Evolutionary conservation across 1,284 basidiomycete species (phyloP), one percentile per base, ranked within the genome.

Genomic region (Ganoderma leucocontextum): DNA sequence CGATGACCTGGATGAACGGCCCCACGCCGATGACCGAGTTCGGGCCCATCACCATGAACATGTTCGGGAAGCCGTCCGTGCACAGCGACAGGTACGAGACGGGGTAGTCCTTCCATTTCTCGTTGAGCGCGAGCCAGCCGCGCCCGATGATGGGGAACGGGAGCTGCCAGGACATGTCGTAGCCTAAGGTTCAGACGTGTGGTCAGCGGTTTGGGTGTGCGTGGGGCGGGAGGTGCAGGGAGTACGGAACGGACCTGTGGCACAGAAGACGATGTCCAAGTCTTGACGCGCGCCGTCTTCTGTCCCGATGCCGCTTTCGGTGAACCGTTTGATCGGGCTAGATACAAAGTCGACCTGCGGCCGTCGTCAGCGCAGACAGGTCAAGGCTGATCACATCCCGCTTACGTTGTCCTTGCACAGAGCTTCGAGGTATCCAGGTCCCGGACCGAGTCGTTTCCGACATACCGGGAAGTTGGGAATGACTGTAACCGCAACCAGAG

Each of bases 351-450:
- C 62, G 10, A 88, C 86, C 87, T 89, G 12, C 4, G 7, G 29
- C 12, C 55, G 36, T 35, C 33, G 15, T 33, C 10, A 17, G 33
- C 10, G 9, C 10, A 58, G n/a, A 25, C 8, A 25, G 5, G 17
- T 38, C 8, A 25, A 12, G 6, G 55, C 7, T 19, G 36, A 12
- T 22, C 6, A n/a, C 22, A 13, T 35, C 35, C 42, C 60, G 55
- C 58, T 33, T 41, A 88, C 89, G 73, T 91, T 90, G 65, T 87
- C 85, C 75, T 85, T 81, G 68, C 85, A 86, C 4, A 91, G 77
- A 0, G 89, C 86, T 73, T 90, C 88, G 36, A 91, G 81, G 75
- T 89, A 91, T 2, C 89, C 88, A 35, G 88, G 87, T 0, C 89
- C 89, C 2, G 89, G 89, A 0, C 89, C 91, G 59, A 90, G 77